Evolutionary conservation across 345 rosid genomes (phyloP).

Genomic region (Linum trigynum): DNA sequence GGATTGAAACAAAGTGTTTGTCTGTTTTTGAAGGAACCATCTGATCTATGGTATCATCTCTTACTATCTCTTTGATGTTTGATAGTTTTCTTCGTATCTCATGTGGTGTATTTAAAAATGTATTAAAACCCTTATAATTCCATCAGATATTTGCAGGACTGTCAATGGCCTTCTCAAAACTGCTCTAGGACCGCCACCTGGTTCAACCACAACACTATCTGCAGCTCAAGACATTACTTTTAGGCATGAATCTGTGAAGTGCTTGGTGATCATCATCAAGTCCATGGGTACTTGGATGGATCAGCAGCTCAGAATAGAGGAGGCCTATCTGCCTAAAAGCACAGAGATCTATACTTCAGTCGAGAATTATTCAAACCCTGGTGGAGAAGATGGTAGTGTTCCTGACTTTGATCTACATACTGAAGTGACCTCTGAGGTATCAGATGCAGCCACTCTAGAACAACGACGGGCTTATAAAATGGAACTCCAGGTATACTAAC

Average conservation of each 20-base stretch:
- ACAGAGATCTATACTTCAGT: conserved; percentile 41
- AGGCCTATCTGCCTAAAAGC: conserved; percentile 43
- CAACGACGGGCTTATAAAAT: conserved; percentile 85
- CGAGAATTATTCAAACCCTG: conserved; percentile 36
- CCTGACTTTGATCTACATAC: conserved; percentile 61
- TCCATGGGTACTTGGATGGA: conserved; percentile 97
- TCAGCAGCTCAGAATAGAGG: conserved; percentile 60
- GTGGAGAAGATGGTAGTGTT: conserved; percentile 53
- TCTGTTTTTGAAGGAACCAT: not conserved
- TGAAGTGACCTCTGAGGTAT: conserved; percentile 54
- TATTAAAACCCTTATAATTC: conserved; percentile 86
- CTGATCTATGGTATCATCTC: not conserved
- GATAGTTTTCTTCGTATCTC: conserved; percentile 1
- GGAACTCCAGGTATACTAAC: conserved; percentile 67
- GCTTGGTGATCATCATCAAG: conserved; percentile 73
- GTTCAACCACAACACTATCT: conserved; percentile 77
- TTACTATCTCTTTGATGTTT: not conserved
- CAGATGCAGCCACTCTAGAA: conserved; percentile 79
- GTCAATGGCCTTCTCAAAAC: conserved; percentile 94
- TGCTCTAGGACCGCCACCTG: conserved; percentile 88
- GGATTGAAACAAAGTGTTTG: no score
- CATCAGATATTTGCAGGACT: conserved; percentile 95
- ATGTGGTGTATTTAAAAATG: conserved; percentile 18
- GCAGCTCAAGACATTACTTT: conserved; percentile 76
- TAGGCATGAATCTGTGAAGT: conserved; percentile 89